Percentiles rank a stretch among this genome's conserved stretches.
phyloP scores from a whole-genome alignment of 495 filamentous ascomycete species.

The Elasticomyces elasticus region DNA sequence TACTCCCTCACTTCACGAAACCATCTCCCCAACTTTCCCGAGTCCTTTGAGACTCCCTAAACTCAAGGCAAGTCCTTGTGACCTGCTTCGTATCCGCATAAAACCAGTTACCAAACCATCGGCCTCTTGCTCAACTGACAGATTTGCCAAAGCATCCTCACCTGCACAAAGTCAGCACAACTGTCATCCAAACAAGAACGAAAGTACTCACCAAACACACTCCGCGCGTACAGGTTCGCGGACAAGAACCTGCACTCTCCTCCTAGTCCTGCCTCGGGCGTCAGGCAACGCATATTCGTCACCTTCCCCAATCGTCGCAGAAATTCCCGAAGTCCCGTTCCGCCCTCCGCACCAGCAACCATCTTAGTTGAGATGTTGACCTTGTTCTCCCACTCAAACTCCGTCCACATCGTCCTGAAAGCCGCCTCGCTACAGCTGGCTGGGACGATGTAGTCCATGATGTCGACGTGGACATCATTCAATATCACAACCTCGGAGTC shows the following conservation, averaged over 20 bases:
- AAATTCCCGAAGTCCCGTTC: constrained; percentile 81
- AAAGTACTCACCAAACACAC: constrained; percentile 86
- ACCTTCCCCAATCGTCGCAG: constrained; percentile 89
- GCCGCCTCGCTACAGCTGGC: constrained; percentile 95
- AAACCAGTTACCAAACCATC: constrained; percentile 97
- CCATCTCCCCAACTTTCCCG: constrained; percentile 51
- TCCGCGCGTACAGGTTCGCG: constrained; percentile 93
- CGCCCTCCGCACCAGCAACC: constrained; percentile 38
- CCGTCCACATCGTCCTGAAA: constrained; percentile 99
- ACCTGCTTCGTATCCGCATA: constrained; percentile 93
- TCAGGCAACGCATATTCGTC: constrained; percentile 98
- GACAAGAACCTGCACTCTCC: constrained; percentile 97
- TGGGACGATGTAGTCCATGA: constrained; percentile 99
- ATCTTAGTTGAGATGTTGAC: constrained; percentile 95
- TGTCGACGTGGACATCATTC: constrained; percentile 97
- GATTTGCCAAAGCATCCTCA: constrained; percentile 95
- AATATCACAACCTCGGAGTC: constrained; percentile 97
- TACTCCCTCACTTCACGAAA: no score
- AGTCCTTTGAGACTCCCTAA: constrained; percentile 91
- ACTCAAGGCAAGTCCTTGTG: constrained; percentile 89
- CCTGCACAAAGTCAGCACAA: constrained; percentile 43
- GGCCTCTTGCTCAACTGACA: constrained; percentile 97
- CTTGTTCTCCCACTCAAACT: constrained; percentile 99
- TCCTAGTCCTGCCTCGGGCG: constrained; percentile 90
- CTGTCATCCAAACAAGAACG: background rate